Conservation (phyloP, 164 flowering plant species). For the Sedum album region DNA sequence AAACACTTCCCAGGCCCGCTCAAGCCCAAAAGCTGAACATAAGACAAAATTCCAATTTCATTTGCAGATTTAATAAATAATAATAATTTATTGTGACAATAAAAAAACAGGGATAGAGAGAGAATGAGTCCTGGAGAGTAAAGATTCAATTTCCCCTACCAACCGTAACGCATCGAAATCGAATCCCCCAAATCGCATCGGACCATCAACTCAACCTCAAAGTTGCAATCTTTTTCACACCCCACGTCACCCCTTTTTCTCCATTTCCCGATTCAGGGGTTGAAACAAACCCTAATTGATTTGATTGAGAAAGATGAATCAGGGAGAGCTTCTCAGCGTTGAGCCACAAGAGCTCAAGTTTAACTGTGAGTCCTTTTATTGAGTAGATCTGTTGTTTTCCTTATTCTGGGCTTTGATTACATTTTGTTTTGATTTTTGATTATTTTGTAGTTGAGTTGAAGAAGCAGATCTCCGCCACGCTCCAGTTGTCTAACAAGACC, state of each 20-base stretch:
- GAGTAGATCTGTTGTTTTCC: neutral
- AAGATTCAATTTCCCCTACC: neutral
- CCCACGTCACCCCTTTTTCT: neutral
- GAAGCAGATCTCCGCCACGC: neutral
- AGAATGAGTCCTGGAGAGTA: neutral
- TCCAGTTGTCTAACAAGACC: neutral
- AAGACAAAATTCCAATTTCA: neutral
- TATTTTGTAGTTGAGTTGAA: neutral
- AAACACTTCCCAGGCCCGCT: neutral
- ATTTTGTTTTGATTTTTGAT: too few species aligned
- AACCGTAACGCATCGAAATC: neutral
- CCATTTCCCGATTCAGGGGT: too few species aligned
- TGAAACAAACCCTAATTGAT: neutral
- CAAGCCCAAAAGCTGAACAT: neutral
- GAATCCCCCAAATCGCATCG: neutral
- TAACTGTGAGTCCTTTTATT: neutral
- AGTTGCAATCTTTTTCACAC: neutral
- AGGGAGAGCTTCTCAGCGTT: neutral
- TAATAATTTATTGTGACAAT: neutral
- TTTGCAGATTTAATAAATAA: too few species aligned
- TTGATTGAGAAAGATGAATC: neutral
- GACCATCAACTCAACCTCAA: neutral
- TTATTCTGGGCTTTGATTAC: too few species aligned
- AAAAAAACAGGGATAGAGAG: neutral
- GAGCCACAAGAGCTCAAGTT: neutral